These are phyloP conservation scores for Camellia oleifera DNA, from an alignment of 179 eudicot genomes.

Conservation along the genomic window DNA sequence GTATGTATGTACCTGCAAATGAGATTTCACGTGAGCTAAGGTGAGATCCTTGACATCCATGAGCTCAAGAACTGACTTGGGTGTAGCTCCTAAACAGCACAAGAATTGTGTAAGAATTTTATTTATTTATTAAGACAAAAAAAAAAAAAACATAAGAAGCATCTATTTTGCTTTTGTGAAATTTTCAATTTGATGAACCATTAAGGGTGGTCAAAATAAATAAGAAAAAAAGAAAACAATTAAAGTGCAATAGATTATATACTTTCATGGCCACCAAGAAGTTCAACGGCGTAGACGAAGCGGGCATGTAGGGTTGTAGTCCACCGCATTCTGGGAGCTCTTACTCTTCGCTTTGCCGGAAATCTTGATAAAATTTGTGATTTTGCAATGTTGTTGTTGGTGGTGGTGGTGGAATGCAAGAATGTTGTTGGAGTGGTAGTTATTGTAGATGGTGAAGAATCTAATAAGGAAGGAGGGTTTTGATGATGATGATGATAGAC, in stretches of 20 bases:
- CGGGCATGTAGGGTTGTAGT: slow-evolving; percentile 63
- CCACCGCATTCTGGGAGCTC: slow-evolving; percentile 77
- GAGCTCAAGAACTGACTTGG: slow-evolving; percentile 66
- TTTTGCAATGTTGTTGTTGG: background rate
- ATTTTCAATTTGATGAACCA: background rate
- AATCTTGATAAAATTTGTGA: slow-evolving; percentile 38
- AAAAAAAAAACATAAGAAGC: background rate
- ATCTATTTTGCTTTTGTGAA: background rate
- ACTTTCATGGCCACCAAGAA: slow-evolving; percentile 75
- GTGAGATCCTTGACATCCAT: slow-evolving; percentile 79
- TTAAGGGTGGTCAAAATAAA: no score
- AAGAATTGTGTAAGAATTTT: background rate
- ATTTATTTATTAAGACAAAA: background rate
- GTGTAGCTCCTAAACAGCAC: slow-evolving; percentile 53
- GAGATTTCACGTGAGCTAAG: slow-evolving; percentile 69
- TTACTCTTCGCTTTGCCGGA: slow-evolving; percentile 51
- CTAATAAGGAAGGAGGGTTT: background rate
- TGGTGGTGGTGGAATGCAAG: background rate
- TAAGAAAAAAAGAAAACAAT: no score
- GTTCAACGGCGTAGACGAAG: slow-evolving; percentile 65
- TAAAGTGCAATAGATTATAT: background rate
- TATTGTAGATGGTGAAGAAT: background rate
- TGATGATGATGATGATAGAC: slow-evolving; percentile 32
- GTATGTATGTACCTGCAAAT: slow-evolving; percentile 46
- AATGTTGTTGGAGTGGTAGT: background rate